A percentile compares a stretch with the other conserved stretches of the same genome.
phyloP scores from a whole-genome alignment of 2,329 filamentous ascomycete species.

The Sarocladiaceae sp. region DNA sequence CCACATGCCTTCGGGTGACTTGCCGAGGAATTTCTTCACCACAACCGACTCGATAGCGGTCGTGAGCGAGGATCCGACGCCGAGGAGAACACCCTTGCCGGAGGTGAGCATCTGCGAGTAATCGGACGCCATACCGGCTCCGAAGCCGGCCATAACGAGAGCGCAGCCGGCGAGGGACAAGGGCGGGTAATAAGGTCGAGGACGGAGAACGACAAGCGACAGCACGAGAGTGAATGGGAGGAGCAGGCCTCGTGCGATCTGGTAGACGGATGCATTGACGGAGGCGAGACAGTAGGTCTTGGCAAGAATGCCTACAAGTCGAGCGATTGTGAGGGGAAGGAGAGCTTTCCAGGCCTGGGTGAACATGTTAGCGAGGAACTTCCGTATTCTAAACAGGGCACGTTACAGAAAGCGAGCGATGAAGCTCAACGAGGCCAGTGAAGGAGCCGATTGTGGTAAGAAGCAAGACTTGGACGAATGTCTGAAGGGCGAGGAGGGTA shows the following conservation, averaged over 20 bases:
- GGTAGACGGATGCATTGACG: conserved; percentile 21
- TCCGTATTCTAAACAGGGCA: not conserved
- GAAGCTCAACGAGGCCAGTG: conserved; percentile 20
- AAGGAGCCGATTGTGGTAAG: conserved; percentile 17
- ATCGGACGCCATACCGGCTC: conserved; percentile 20
- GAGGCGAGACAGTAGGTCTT: conserved; percentile 22
- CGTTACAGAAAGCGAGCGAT: conserved; percentile 17
- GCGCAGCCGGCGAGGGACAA: conserved; percentile 19
- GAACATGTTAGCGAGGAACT: conserved; percentile 5
- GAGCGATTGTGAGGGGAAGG: conserved; percentile 19
- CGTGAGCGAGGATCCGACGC: conserved; percentile 20
- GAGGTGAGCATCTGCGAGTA: conserved; percentile 21
- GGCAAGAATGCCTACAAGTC: conserved; percentile 19
- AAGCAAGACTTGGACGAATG: conserved; percentile 18
- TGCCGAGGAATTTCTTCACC: conserved; percentile 20
- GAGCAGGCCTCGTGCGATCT: conserved; percentile 20
- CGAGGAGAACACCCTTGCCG: conserved; percentile 19
- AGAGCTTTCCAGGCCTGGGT: conserved; percentile 19
- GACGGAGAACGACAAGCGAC: conserved; percentile 19
- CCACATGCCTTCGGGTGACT: conserved; percentile 21
- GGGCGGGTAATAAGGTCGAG: conserved; percentile 21
- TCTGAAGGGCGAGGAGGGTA: conserved; percentile 20
- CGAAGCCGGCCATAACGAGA: conserved; percentile 21
- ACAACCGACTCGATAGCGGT: conserved; percentile 21
- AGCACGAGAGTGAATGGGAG: conserved; percentile 20